These are phyloP conservation scores for Hypoxylon fragiforme DNA, from an alignment of 495 filamentous ascomycete genomes.

Conservation along the genomic window DNA sequence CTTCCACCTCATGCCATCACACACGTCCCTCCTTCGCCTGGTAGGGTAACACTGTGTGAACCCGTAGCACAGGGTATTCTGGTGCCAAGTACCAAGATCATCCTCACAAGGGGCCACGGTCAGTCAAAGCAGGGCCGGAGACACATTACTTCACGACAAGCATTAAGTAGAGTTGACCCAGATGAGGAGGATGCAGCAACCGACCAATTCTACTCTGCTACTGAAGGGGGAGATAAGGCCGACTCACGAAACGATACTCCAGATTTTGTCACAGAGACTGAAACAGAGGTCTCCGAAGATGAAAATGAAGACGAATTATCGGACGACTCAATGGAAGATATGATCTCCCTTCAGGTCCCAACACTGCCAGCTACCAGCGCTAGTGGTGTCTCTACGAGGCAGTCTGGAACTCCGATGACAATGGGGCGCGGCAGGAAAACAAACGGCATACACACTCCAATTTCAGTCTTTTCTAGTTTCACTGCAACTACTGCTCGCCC, in stretches of 20 bases:
- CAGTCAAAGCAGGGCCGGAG: conserved; percentile 48
- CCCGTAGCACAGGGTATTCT: conserved; percentile 84
- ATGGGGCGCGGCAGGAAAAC: conserved; percentile 58
- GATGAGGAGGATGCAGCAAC: conserved; percentile 79
- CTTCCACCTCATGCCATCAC: conserved; percentile 87
- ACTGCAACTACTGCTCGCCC: conserved; percentile 76
- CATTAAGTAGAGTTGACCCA: conserved; percentile 65
- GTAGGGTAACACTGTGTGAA: conserved; percentile 74
- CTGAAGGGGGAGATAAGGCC: conserved; percentile 66
- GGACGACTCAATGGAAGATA: conserved; percentile 76
- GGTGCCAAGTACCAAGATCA: conserved; percentile 65
- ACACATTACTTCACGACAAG: conserved; percentile 35
- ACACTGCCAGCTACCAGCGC: conserved; percentile 67
- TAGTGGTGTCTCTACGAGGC: conserved; percentile 71
- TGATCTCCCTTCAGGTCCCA: conserved; percentile 82
- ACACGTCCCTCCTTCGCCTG: conserved; percentile 80
- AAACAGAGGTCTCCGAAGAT: conserved; percentile 61
- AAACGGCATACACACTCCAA: conserved; percentile 74
- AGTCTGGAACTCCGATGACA: conserved; percentile 71
- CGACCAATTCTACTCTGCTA: conserved; percentile 86
- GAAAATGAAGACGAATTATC: conserved; percentile 69
- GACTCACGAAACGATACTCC: conserved; percentile 46
- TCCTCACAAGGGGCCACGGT: conserved; percentile 62
- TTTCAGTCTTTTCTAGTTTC: conserved; percentile 82
- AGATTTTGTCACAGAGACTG: conserved; percentile 55